Evolutionary conservation across 2,329 filamentous ascomycete genomes (phyloP).

Genomic region (Botrytis paeoniae): DNA sequence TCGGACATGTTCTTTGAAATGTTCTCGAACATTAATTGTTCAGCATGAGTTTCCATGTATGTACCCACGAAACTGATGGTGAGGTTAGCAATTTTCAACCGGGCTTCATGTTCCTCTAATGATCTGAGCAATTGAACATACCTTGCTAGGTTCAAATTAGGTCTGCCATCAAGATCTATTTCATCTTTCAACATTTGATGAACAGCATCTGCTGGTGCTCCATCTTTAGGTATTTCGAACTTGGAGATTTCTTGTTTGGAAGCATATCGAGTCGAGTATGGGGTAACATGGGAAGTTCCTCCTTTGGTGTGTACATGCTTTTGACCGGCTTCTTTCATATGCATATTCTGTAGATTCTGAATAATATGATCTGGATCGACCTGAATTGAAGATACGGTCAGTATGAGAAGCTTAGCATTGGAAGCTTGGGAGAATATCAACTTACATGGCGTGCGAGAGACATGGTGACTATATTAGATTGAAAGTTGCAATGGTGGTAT

Average conservation of each 20-base stretch:
- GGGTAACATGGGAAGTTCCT: constrained; percentile 50
- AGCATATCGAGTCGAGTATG: constrained; percentile 58
- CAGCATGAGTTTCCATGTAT: constrained; percentile 66
- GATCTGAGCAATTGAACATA: constrained; percentile 27
- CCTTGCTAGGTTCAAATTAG: constrained; percentile 65
- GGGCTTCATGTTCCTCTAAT: not conserved
- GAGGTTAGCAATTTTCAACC: constrained; percentile 12
- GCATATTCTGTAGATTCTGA: constrained; percentile 47
- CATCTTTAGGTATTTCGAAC: constrained; percentile 55
- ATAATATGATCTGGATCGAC: constrained; percentile 56
- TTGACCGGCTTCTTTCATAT: constrained; percentile 40
- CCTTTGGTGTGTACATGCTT: constrained; percentile 41
- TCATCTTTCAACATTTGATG: constrained; percentile 64
- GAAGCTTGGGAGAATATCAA: not conserved
- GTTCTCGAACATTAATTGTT: constrained; percentile 64
- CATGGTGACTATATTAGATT: constrained; percentile 39
- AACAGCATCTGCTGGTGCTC: constrained; percentile 59
- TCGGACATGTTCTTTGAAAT: constrained; percentile 71
- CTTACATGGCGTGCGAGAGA: constrained; percentile 49
- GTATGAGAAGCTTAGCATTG: not conserved
- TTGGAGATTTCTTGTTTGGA: constrained; percentile 55
- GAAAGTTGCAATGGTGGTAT: not conserved
- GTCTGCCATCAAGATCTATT: constrained; percentile 61
- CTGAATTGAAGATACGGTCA: constrained; percentile 37
- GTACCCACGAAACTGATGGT: constrained; percentile 61